Conservation (phyloP, 257 asterid genomes). For the Avicennia marina region DNA sequence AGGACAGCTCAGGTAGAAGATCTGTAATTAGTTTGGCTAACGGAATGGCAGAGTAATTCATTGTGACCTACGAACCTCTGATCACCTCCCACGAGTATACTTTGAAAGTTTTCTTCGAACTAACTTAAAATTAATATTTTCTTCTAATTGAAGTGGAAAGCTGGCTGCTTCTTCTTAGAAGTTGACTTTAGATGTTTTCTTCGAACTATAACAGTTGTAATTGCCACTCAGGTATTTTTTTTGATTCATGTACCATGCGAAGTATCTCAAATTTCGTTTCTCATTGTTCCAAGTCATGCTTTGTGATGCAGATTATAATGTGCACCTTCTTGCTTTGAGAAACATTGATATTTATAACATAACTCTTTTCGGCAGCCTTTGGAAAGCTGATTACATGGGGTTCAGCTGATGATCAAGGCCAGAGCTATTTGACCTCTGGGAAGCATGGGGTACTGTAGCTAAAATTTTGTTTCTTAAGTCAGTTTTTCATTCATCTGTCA, state of each 20-base stretch:
- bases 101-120: too few relatives aligned
- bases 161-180: neutral
- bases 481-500: slow-evolving; percentile 13
- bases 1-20: too few relatives aligned
- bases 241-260: too few relatives aligned
- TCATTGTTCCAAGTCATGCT: neutral
- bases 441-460: slow-evolving; percentile 75
- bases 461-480: neutral
- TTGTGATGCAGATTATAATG: slow-evolving; percentile 5
- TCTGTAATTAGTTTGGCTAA: too few relatives aligned
- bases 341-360: neutral
- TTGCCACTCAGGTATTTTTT: neutral
- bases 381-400: slow-evolving; percentile 99
- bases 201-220: neutral
- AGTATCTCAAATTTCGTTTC: neutral
- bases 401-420: slow-evolving; percentile 88
- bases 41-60: too few relatives aligned
- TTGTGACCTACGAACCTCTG: too few relatives aligned
- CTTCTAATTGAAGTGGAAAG: neutral
- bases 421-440: slow-evolving; percentile 93
- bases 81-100: too few relatives aligned
- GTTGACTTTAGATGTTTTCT: too few relatives aligned
- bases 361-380: slow-evolving; percentile 42
- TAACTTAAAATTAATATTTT: neutral
- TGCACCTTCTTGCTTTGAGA: neutral